Evolutionary conservation across 768 basidiomycete species (phyloP).

Genomic region (Chalciporus pseudorubinellus): DNA sequence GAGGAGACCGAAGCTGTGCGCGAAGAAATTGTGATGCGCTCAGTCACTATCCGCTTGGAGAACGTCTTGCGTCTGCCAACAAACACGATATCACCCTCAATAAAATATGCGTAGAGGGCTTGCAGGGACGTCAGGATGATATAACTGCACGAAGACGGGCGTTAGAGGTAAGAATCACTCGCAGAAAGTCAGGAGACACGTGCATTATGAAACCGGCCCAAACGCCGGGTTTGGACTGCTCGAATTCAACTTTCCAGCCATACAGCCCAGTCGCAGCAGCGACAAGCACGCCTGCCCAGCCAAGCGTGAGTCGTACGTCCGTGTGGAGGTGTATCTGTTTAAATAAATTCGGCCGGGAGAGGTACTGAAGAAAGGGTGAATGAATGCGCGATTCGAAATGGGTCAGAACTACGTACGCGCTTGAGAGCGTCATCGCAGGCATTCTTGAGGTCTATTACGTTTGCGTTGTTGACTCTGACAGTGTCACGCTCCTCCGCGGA

Average conservation of each 20-base stretch:
- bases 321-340: conserved; percentile 85
- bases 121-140: conserved; percentile 67
- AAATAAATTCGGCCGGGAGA: conserved; percentile 79
- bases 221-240: conserved; percentile 78
- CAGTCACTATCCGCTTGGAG: conserved; percentile 90
- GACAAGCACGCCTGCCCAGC: conserved; percentile 83
- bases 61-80: conserved; percentile 89
- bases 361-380: conserved; percentile 51
- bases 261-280: conserved; percentile 82
- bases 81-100: conserved; percentile 83
- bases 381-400: not conserved
- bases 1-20: conserved; percentile 50
- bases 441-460: conserved; percentile 59
- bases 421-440: conserved; percentile 87
- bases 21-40: conserved; percentile 79
- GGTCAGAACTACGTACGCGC: conserved; percentile 52
- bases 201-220: conserved; percentile 77
- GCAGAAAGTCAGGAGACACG: conserved; percentile 33
- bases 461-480: conserved; percentile 62
- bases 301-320: conserved; percentile 82
- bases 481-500: conserved; percentile 47
- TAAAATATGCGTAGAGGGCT: conserved; percentile 79
- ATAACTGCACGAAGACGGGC: conserved; percentile 50
- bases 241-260: conserved; percentile 86
- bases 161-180: conserved; percentile 4